A percentile compares a stretch with the other conserved stretches of the same genome.
phyloP scores from a whole-genome alignment of 208 protist genomes.

The Trichomonas tenax region DNA sequence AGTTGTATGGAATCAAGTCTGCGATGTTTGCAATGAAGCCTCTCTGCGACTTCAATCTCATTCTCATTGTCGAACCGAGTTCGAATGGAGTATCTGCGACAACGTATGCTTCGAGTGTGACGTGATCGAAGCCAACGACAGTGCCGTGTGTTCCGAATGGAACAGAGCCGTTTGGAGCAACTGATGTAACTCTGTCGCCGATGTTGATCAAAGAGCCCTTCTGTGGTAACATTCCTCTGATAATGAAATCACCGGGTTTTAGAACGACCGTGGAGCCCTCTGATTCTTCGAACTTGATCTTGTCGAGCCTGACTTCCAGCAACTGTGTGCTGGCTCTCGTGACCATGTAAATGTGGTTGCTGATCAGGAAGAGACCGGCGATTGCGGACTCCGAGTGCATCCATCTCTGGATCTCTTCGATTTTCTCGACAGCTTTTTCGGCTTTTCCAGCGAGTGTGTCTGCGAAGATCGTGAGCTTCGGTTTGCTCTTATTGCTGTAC shows the following conservation, averaged over 20 bases:
- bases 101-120: background rate
- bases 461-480: background rate
- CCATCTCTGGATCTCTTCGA: background rate
- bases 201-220: background rate
- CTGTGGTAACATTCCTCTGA: background rate
- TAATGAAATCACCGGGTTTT: background rate
- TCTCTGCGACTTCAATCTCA: background rate
- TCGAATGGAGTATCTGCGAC: background rate
- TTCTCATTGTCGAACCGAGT: background rate
- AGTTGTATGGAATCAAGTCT: background rate
- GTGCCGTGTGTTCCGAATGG: background rate
- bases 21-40: background rate
- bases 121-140: background rate
- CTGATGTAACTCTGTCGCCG: background rate
- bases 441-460: background rate
- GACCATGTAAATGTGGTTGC: background rate
- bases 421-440: background rate
- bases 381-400: background rate
- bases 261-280: background rate
- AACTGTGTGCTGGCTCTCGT: background rate
- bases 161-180: background rate
- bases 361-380: background rate
- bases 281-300: background rate
- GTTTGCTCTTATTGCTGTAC: background rate
- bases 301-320: background rate